Evolutionary conservation across 2,329 filamentous ascomycete species (phyloP), one percentile per base, ranked within the genome.

Genomic region (Talaromyces sp.): DNA sequence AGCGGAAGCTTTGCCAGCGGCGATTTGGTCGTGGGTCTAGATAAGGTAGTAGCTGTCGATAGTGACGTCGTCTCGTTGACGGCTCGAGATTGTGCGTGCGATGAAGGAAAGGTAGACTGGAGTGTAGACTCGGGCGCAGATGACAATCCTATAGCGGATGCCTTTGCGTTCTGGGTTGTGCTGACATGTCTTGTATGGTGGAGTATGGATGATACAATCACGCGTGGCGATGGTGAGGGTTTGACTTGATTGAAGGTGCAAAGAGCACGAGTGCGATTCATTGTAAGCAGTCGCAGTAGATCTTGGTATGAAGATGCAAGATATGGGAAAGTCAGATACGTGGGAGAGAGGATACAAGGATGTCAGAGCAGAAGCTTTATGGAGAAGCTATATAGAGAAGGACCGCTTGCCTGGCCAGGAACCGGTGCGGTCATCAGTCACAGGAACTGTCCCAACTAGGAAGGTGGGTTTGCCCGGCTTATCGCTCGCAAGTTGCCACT

Each of bases 1-100:
- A 79, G 68, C 10, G 76, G 76, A 9, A 79, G 72, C 35, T 76
- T 74, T 14, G 75, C 71, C 27, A 78, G 67, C 7, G 75, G 76
- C 11, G 76, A 72, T 35, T 67, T 65, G 11, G 72, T 22, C 13
- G 24, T 37, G 13, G 60, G 4, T 31, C 19, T 27, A 8, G 35
- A n/a, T 35, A 9, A 22, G 31, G 59, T 35, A 37, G 35, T 9
- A 14, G 13, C 33, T 14, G 24, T 31, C 10, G 37, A 16, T 13
- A 10, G 31, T 9, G 37, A 10, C 10, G 7, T 7, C 10, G 19
- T 61, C n/a, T 19, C 37, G 37, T 14, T 43, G 22, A 14, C 33
- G 58, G 24, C 37, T 16, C 41, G 24, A 31, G 58, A 19, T 35
- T 31, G 58, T 6, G 68, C 54, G 41, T 43, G 56, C 8, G 56